These are phyloP conservation scores for Hippophae rhamnoides DNA, from an alignment of 306 rosid genomes.

Conservation along the genomic window DNA sequence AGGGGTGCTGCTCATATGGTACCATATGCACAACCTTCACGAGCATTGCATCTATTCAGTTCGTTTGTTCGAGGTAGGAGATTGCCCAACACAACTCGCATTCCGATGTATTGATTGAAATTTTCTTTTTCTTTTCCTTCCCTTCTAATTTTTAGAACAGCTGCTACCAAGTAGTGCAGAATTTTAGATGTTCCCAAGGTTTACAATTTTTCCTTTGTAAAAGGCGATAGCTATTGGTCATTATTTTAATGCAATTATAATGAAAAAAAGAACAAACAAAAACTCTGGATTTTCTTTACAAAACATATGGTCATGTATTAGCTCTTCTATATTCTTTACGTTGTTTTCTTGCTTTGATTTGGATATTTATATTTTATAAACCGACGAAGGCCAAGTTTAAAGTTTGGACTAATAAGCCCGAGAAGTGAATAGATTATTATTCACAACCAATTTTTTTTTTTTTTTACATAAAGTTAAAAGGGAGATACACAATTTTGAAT, in stretches of 20 bases:
- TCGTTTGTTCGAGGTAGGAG: conserved; percentile 49
- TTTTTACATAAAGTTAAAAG: too few species aligned
- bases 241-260: neutral
- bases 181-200: neutral
- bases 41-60: conserved; percentile 63
- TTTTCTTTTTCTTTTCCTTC: too few species aligned
- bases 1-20: conserved; percentile 94
- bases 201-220: conserved; percentile 13
- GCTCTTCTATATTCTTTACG: too few species aligned
- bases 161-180: neutral
- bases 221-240: neutral
- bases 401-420: too few species aligned
- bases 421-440: too few species aligned
- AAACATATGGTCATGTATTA: too few species aligned
- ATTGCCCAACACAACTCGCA: conserved; percentile 51
- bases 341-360: too few species aligned
- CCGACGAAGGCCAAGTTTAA: too few species aligned
- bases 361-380: too few species aligned
- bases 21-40: conserved; percentile 79
- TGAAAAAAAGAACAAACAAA: neutral
- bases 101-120: conserved; percentile 33
- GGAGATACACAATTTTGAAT: too few species aligned
- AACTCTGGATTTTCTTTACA: too few species aligned
- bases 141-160: neutral
- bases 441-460: too few species aligned